These are phyloP conservation scores for Mrakia frigida DNA, from an alignment of 768 basidiomycete species.

Conservation along the genomic window DNA sequence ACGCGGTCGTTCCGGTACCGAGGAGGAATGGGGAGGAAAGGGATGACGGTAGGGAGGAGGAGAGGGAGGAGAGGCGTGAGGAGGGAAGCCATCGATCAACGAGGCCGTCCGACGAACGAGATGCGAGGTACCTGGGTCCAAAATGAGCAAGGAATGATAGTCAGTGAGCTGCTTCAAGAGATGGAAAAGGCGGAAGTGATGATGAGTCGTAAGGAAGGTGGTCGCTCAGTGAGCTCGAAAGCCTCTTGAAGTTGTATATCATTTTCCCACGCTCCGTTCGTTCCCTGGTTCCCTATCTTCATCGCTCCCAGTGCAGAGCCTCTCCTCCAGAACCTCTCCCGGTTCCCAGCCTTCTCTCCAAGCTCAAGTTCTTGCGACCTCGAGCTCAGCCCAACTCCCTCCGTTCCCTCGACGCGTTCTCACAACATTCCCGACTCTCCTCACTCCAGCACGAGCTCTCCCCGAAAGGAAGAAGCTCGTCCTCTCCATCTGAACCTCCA, in stretches of 20 bases:
- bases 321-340: background rate
- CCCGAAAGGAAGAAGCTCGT: background rate
- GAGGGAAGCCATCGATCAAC: constrained; percentile 20
- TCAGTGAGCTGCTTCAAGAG: background rate
- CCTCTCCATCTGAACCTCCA: too few species aligned
- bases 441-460: background rate
- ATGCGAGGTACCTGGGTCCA: background rate
- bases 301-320: background rate
- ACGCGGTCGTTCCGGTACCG: constrained; percentile 7
- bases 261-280: background rate
- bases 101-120: background rate
- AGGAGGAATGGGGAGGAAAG: constrained; percentile 23
- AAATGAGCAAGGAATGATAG: background rate
- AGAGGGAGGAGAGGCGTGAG: constrained; percentile 26
- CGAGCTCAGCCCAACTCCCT: background rate
- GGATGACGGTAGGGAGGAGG: constrained; percentile 24
- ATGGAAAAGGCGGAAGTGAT: background rate
- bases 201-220: background rate
- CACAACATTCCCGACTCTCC: background rate
- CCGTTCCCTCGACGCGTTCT: background rate
- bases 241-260: constrained; percentile 13
- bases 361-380: background rate
- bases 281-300: background rate
- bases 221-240: constrained; percentile 19
- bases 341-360: background rate